These are phyloP conservation scores for Venturia pyrina DNA, from an alignment of 2,329 filamentous ascomycete genomes.

Conservation along the genomic window DNA sequence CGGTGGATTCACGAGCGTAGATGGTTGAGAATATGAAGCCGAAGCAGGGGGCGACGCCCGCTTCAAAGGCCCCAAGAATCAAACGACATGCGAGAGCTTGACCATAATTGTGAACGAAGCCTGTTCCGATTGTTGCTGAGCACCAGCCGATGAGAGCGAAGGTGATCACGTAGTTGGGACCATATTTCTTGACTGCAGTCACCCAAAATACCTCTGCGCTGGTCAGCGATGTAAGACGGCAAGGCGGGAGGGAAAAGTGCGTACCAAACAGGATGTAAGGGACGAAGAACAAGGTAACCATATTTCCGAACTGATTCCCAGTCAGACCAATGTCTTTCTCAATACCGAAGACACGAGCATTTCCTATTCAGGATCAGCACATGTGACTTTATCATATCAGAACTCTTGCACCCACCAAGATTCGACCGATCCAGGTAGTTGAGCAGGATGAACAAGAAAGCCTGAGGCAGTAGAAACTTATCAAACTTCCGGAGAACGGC, in stretches of 20 bases:
- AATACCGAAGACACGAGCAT: slow-evolving; percentile 20
- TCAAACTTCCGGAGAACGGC: slow-evolving; percentile 15
- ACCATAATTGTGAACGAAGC: slow-evolving; percentile 22
- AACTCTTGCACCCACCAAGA: background rate
- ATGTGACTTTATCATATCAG: background rate
- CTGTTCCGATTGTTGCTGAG: slow-evolving; percentile 20
- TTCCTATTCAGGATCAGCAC: slow-evolving; percentile 16
- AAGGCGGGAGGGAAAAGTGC: background rate
- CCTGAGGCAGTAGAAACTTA: slow-evolving; percentile 2
- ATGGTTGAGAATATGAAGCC: slow-evolving; percentile 19
- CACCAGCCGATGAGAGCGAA: slow-evolving; percentile 19
- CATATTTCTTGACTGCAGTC: slow-evolving; percentile 19
- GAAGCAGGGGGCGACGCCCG: slow-evolving; percentile 21
- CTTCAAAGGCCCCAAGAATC: slow-evolving; percentile 21
- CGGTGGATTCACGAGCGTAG: slow-evolving; percentile 3
- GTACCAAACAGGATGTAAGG: slow-evolving; percentile 18
- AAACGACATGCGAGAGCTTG: slow-evolving; percentile 22
- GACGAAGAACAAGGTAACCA: slow-evolving; percentile 23
- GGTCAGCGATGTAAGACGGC: background rate
- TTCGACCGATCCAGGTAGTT: slow-evolving; percentile 15
- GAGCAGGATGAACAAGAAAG: slow-evolving; percentile 13
- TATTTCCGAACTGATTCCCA: slow-evolving; percentile 23
- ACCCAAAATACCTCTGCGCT: slow-evolving; percentile 18
- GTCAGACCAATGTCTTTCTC: slow-evolving; percentile 23
- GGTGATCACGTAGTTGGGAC: slow-evolving; percentile 17